A percentile compares a stretch with the other conserved stretches of the same genome.
phyloP scores from a whole-genome alignment of 1,139 yeast genomes.

The Tardiomyces blankii region DNA sequence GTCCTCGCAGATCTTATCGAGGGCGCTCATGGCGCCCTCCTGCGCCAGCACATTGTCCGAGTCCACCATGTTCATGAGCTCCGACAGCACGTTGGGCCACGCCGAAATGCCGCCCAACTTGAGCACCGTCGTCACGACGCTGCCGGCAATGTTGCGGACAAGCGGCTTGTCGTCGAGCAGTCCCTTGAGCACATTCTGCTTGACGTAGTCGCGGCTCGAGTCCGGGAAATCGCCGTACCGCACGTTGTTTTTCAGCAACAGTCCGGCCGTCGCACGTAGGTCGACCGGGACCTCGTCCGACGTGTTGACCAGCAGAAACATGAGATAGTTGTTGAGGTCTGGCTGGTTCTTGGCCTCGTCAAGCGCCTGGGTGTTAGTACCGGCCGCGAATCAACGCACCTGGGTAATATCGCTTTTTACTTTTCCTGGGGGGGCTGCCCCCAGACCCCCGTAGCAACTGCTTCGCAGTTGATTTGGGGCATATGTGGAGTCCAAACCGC shows the following conservation, averaged over 20 bases:
- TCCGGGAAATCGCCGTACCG: conserved; percentile 20
- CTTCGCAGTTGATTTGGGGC: too few relatives aligned
- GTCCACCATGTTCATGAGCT: conserved; percentile 49
- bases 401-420: conserved; percentile 3
- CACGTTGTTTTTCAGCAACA: conserved; percentile 61
- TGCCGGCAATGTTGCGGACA: conserved; percentile 83
- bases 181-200: conserved; percentile 58
- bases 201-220: conserved; percentile 31
- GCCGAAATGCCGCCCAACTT: conserved; percentile 54
- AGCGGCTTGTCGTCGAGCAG: conserved; percentile 46
- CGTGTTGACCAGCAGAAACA: conserved; percentile 55
- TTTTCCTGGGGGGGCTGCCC: too few relatives aligned
- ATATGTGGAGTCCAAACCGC: too few relatives aligned
- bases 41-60: conserved; percentile 35
- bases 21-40: conserved; percentile 74
- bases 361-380: conserved; percentile 35
- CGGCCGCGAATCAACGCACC: background rate
- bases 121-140: conserved; percentile 75
- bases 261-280: conserved; percentile 82
- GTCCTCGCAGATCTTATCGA: conserved; percentile 85
- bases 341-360: conserved; percentile 57
- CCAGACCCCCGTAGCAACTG: too few relatives aligned
- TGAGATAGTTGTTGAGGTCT: conserved; percentile 69
- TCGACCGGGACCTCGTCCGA: conserved; percentile 35
- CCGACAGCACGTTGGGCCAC: conserved; percentile 70